A percentile compares a stretch with the other conserved stretches of the same genome.
These are phyloP conservation scores for Ceratocystis variospora DNA, from an alignment of 2,329 filamentous ascomycete genomes.

Conservation along the genomic window DNA sequence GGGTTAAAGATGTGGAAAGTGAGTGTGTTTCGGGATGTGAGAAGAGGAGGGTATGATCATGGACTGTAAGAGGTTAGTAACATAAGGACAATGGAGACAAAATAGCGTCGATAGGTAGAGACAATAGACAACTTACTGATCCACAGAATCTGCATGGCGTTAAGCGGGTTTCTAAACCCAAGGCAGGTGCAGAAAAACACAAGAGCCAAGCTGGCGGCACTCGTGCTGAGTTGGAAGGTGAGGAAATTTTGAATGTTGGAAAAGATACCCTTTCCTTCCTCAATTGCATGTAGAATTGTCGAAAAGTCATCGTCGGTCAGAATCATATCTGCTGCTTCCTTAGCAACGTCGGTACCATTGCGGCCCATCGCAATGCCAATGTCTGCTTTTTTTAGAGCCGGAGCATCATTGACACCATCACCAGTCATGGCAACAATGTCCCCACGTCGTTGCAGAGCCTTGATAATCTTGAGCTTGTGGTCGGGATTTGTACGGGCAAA, in stretches of 20 bases:
- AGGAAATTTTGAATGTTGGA: constrained; percentile 99
- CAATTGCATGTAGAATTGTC: constrained; percentile 85
- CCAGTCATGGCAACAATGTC: constrained; percentile 99
- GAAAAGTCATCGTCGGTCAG: constrained; percentile 80
- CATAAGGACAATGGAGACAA: background rate
- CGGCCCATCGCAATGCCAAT: constrained; percentile 97
- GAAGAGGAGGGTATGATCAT: too few species aligned
- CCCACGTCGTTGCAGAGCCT: constrained; percentile 76
- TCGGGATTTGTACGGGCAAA: constrained; percentile 95
- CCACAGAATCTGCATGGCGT: constrained; percentile 99
- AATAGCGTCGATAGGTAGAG: background rate
- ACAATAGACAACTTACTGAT: constrained; percentile 59
- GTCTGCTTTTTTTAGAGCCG: constrained; percentile 89
- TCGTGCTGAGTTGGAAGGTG: constrained; percentile 95
- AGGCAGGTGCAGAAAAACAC: constrained; percentile 86
- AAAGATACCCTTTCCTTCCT: constrained; percentile 98
- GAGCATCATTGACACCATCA: constrained; percentile 94
- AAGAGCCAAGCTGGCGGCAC: constrained; percentile 78
- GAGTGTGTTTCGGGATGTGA: too few species aligned
- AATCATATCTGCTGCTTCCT: constrained; percentile 91
- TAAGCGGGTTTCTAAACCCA: constrained; percentile 88
- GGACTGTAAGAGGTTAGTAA: too few species aligned
- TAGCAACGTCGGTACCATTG: constrained; percentile 90
- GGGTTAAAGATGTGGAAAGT: too few species aligned
- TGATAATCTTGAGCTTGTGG: constrained; percentile 95